Evolutionary conservation across 2,329 filamentous ascomycete species (phyloP), one percentile per base, ranked within the genome.

Genomic region (Lecanoromycetidae sp.): DNA sequence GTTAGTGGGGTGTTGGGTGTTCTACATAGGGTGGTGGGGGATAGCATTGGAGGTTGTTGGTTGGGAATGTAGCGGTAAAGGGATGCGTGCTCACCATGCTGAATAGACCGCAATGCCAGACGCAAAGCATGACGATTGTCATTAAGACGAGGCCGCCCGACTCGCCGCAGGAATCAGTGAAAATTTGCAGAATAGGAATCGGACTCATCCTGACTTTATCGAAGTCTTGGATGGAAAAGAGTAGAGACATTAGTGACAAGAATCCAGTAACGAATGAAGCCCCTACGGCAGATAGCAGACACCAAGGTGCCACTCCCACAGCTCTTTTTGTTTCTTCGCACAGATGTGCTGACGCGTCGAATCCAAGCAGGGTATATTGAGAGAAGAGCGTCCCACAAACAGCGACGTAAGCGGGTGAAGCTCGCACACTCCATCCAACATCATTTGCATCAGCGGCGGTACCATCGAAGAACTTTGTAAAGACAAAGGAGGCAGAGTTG

Each of bases 41-140:
- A n/a, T n/a, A n/a, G n/a, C n/a, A n/a, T n/a, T n/a, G n/a, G n/a
- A n/a, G n/a, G n/a, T n/a, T n/a, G n/a, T n/a, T n/a, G n/a, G n/a
- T n/a, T n/a, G n/a, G n/a, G n/a, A n/a, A n/a, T n/a, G n/a, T n/a
- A n/a, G n/a, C n/a, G n/a, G n/a, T n/a, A n/a, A n/a, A n/a, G n/a
- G n/a, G n/a, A n/a, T n/a, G n/a, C n/a, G n/a, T n/a, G n/a, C 45
- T 13, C 17, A 53, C 51, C 64, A 79, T 64, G 44, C 66, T 71
- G 55, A 78, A 78, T 0, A 78, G 63, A 0, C 75, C 75, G 51
- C 74, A 77, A 56, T 78, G 75, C 75, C 75, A 79, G 3, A 77
- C 71, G 48, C 75, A 78, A 27, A 78, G 61, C 55, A 78, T 75
- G 50, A 78, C 66, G 10, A 78, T 57, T 1, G 63, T 66, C 60